Evolutionary conservation across 352 stramenopile genomes (phyloP), one percentile per base, ranked within the genome.

Genomic region (Phytophthora rubi): DNA sequence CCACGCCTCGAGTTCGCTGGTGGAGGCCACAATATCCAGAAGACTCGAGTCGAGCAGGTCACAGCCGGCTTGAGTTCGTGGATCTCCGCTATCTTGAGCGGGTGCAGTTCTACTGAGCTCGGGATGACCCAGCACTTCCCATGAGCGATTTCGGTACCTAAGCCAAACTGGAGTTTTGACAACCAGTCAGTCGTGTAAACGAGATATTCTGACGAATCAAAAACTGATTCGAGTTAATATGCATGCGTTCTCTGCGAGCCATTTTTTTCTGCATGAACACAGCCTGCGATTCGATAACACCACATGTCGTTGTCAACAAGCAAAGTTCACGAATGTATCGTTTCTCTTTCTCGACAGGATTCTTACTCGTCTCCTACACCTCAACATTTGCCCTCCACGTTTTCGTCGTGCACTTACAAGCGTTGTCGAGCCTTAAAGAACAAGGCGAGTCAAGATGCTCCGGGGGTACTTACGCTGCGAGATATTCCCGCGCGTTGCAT

Each of bases 11-110:
- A 74, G 8, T 89, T 87, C 47, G 54, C 59, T 26, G 76, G 67
- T 12, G 82, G 80, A 10, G 82, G 82, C 4, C 82, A 89, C 64
- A 90, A 90, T 55, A 85, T 89, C 23, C 82, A 90, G 56, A 90
- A 90, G 68, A 85, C 79, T 37, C 72, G 78, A 44, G 78, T 78
- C 1, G 73, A 83, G 1, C 62, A 69, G 16, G 37, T 85, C 6
- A 68, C 73, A 1, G 39, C 44, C 6, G 70, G 65, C n/a, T 53
- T 83, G 16, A 63, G 26, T 0, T 59, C 71, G 6, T 85, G 78
- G 78, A 62, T 76, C n/a, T 61, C 32, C 13, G 39, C 63, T 3
- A 70, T 68, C 4, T 13, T 68, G 7, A 68, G 56, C 18, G 68
- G 35, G 13, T 72, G 62, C 16, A 57, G 53, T 42, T 60, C 58